phyloP scores from a whole-genome alignment of 352 stramenopile genomes.

The Phytophthora citricola region DNA sequence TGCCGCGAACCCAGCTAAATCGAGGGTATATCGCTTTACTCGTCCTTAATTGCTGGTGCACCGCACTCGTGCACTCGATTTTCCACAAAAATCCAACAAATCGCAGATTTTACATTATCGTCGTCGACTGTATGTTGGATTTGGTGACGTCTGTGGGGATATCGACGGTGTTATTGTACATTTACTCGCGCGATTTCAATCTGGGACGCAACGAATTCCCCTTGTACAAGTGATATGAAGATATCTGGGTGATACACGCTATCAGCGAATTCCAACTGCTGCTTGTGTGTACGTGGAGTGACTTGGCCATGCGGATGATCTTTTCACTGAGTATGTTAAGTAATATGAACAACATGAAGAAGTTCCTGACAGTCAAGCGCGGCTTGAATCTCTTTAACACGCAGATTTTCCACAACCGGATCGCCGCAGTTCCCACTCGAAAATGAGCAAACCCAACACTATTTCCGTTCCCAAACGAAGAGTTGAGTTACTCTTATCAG shows the following conservation, averaged over 20 bases:
- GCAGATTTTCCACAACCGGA: neutral
- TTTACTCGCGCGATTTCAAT: conserved; percentile 6
- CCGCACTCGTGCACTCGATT: conserved; percentile 27
- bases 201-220: conserved; percentile 8
- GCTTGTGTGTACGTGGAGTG: neutral
- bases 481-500: neutral
- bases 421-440: neutral
- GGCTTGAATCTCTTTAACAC: neutral
- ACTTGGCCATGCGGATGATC: conserved; percentile 5
- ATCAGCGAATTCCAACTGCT: conserved; percentile 4
- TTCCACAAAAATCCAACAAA: conserved; percentile 21
- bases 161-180: conserved; percentile 2
- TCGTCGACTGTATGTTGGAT: conserved; percentile 28
- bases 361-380: neutral
- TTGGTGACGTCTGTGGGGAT: conserved; percentile 28
- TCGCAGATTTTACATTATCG: conserved; percentile 13
- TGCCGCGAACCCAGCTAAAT: conserved; percentile 22
- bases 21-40: conserved; percentile 30
- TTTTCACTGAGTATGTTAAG: conserved; percentile 3
- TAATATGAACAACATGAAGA: conserved; percentile 9
- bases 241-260: conserved; percentile 2
- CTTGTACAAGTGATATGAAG: conserved; percentile 15
- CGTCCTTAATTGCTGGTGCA: conserved; percentile 38
- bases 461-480: neutral
- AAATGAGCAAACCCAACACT: no score